These are phyloP conservation scores for Alopecurus myosuroides DNA, from an alignment of 176 grass and related monocot genomes.

Conservation along the genomic window DNA sequence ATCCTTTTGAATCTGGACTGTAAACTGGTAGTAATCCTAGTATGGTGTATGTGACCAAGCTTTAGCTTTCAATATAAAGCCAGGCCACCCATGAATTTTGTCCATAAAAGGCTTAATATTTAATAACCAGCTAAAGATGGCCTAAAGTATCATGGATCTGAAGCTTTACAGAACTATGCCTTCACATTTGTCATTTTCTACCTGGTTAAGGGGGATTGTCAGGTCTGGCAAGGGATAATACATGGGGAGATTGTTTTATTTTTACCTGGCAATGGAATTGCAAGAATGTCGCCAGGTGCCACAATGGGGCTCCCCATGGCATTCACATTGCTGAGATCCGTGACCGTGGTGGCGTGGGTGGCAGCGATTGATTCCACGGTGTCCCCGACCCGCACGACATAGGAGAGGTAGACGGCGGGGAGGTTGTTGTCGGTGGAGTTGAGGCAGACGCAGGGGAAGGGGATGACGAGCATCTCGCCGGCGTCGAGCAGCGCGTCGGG, in stretches of 20 bases:
- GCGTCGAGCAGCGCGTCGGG: constrained; percentile 47
- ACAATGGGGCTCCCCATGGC: constrained; percentile 70
- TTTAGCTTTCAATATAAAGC: neutral
- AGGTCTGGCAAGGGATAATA: neutral
- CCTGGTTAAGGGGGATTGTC: too few species aligned
- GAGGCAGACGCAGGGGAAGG: constrained; percentile 76
- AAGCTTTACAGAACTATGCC: neutral
- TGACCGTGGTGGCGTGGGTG: constrained; percentile 56
- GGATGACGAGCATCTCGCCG: constrained; percentile 45
- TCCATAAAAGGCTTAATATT: neutral
- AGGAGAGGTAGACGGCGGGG: constrained; percentile 72
- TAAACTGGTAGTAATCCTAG: neutral
- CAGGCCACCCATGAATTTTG: neutral
- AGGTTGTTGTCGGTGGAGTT: constrained; percentile 86
- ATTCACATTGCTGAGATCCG: constrained; percentile 87
- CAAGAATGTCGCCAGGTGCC: constrained; percentile 72
- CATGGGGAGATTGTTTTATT: constrained; percentile 7
- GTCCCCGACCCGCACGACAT: constrained; percentile 66
- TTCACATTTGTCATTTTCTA: neutral
- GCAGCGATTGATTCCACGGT: constrained; percentile 50
- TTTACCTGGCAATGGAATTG: constrained; percentile 76
- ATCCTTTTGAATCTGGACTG: neutral
- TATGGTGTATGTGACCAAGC: neutral
- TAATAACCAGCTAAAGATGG: neutral
- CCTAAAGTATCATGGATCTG: neutral